phyloP scores from a whole-genome alignment of 2,329 filamentous ascomycete genomes.

The Penicillium crustosum region DNA sequence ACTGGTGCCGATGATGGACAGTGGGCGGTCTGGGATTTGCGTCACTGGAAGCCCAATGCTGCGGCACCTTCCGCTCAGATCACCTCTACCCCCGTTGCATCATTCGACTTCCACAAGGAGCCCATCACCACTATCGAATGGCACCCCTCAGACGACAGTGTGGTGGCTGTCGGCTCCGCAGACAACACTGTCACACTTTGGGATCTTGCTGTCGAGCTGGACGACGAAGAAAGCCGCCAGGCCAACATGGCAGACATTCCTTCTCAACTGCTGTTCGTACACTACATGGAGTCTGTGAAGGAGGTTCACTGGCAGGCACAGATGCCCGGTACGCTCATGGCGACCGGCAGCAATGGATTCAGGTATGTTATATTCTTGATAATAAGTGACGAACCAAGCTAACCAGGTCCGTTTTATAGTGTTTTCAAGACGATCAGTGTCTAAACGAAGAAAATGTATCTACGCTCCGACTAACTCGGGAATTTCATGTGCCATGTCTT shows the following conservation, averaged over 20 bases:
- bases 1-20: constrained; percentile 90
- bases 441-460: constrained; percentile 41
- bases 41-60: constrained; percentile 79
- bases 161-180: constrained; percentile 85
- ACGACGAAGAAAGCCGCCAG: constrained; percentile 93
- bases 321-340: constrained; percentile 84
- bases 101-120: constrained; percentile 93
- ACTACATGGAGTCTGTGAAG: constrained; percentile 93
- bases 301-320: constrained; percentile 97
- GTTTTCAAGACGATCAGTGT: constrained; percentile 83
- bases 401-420: constrained; percentile 43
- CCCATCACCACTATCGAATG: constrained; percentile 95
- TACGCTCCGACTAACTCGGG: constrained; percentile 13
- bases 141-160: constrained; percentile 96
- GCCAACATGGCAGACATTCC: constrained; percentile 87
- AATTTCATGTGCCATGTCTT: constrained; percentile 30
- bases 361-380: constrained; percentile 47
- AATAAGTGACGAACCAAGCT: constrained; percentile 12
- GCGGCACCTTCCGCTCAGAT: constrained; percentile 48
- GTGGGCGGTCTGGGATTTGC: constrained; percentile 94
- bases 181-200: constrained; percentile 94
- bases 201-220: constrained; percentile 94
- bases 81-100: constrained; percentile 78
- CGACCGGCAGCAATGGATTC: constrained; percentile 85
- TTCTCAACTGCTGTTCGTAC: constrained; percentile 91